Evolutionary conservation across 305 asterid species (phyloP), one percentile per base, ranked within the genome.

Genomic region (Coffea humblotiana): DNA sequence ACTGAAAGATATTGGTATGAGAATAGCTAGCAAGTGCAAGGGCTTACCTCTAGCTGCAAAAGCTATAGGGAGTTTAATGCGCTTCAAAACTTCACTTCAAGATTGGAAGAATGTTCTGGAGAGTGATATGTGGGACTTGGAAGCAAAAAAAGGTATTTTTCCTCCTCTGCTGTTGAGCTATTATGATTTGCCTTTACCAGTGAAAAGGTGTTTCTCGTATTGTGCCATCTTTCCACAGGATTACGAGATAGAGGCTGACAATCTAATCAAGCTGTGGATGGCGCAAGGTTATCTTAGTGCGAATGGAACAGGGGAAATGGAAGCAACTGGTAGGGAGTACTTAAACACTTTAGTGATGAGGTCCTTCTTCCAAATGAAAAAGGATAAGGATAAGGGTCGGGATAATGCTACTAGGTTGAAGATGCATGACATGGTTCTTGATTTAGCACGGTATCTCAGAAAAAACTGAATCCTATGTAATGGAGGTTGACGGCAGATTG

Each of bases 381-480:
- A 74, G 76, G 74, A 70, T 3, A 72, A 49, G 52, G 89, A 84
- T 11, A 82, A 83, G 71, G 87, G 80, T 35, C 86, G 86, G 3
- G 85, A 82, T 49, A 74, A 29, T 65, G 81, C 91, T 63, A 49
- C 77, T 32, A 83, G 88, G 40, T 78, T 90, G 29, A 90, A 84
- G 74, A 92, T 94, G 94, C 98, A 94, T 72, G 97, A 92, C 75
- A 83, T 92, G 90, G 90, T 94, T 40, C 97, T 92, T 77, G 94
- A 87, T 65, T 88, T 92, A 5, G 97, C 92, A 0, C 87, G 80
- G 72, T 83, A 56, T 79, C 78, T 83, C 18, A 77, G 71, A 2
- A 75, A 47, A 35, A 60, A 13, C n/a, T 8, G 86, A 83, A 58
- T 75, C 81, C 18, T 18, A 23, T 25, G 64, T 79, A 10, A 71